Evolutionary conservation across 306 rosid genomes (phyloP), one percentile per base, ranked within the genome.

Genomic region (Myrica gale): DNA sequence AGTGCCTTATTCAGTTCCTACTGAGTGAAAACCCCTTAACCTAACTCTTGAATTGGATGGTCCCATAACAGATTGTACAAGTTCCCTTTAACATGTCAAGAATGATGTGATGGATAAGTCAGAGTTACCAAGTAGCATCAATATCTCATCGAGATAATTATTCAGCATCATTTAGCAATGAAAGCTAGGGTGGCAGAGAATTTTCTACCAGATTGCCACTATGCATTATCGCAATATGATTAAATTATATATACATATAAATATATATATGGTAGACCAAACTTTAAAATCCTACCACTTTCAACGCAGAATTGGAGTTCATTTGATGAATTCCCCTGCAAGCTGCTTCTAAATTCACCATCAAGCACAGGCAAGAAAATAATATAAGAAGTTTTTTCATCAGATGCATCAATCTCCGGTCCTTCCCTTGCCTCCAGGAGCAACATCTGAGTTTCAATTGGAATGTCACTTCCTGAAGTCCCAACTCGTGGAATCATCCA

Each of bases 401-500:
- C 17, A 41, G 46, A 17, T 66, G 62, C 10, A 12, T 75, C 78
- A 41, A 63, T 56, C 53, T 17, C 70, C 42, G 70, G 80, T 63
- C 77, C 85, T 74, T 83, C 77, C 68, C 55, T 86, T 65, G 87
- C 86, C 86, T 90, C 91, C 54, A 92, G 37, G 4, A 92, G 83
- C 26, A 92, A 76, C 82, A 88, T 79, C 74, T 90, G 97, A 74
- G 97, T 87, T 78, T 92, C 96, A 26, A 84, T 39, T 3, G 94
- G 96, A 82, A 92, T 74, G 58, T 92, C 96, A n/a, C 91, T 77
- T 0, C 83, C 94, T 0, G 83, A 79, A 51, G 65, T 75, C 58
- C 96, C 92, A 2, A 87, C 20, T 53, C 87, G 73, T 6, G 91
- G 97, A 55, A 85, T 90, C 97, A 90, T 89, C 96, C 97, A 89